phyloP scores from a whole-genome alignment of 2,329 filamentous ascomycete species.

The Pyrenophora seminiperda region DNA sequence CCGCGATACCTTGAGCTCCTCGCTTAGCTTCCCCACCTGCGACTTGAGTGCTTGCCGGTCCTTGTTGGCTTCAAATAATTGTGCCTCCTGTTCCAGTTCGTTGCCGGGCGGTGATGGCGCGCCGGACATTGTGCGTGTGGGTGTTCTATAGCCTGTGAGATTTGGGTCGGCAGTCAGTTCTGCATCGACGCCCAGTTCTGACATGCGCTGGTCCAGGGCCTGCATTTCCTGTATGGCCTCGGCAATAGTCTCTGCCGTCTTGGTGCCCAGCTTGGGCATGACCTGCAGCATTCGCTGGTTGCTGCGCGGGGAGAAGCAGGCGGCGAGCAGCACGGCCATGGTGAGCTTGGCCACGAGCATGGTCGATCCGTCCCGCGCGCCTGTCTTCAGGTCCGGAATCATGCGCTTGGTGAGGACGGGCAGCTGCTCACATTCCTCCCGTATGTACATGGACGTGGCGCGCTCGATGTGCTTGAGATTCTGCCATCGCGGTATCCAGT shows the following conservation, averaged over 20 bases:
- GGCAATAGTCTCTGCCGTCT: constrained; percentile 47
- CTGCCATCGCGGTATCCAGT: constrained; percentile 60
- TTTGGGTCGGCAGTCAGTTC: constrained; percentile 43
- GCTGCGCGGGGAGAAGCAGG: constrained; percentile 54
- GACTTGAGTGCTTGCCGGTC: constrained; percentile 52
- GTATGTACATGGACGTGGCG: constrained; percentile 55
- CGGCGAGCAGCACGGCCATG: constrained; percentile 56
- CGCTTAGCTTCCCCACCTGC: constrained; percentile 48
- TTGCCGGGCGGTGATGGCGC: constrained; percentile 37
- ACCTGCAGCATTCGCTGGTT: constrained; percentile 55
- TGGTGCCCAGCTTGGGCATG: constrained; percentile 45
- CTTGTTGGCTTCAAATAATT: constrained; percentile 55
- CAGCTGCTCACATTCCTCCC: constrained; percentile 52
- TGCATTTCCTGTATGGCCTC: constrained; percentile 50
- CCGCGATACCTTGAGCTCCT: constrained; percentile 50
- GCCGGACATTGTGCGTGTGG: constrained; percentile 40
- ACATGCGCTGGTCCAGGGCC: constrained; percentile 43
- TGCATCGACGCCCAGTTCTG: constrained; percentile 43
- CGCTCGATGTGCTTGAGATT: constrained; percentile 59
- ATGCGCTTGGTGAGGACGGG: constrained; percentile 47
- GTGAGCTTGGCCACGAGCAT: constrained; percentile 52
- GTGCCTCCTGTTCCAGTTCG: constrained; percentile 57
- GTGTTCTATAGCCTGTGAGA: constrained; percentile 41
- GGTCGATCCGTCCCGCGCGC: constrained; percentile 52
- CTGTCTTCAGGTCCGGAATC: constrained; percentile 56